Percentiles rank a stretch among this genome's conserved stretches.
These are phyloP conservation scores for Coemansia sp. DNA, from an alignment of 192 early-diverging fungal species.

Conservation along the genomic window DNA sequence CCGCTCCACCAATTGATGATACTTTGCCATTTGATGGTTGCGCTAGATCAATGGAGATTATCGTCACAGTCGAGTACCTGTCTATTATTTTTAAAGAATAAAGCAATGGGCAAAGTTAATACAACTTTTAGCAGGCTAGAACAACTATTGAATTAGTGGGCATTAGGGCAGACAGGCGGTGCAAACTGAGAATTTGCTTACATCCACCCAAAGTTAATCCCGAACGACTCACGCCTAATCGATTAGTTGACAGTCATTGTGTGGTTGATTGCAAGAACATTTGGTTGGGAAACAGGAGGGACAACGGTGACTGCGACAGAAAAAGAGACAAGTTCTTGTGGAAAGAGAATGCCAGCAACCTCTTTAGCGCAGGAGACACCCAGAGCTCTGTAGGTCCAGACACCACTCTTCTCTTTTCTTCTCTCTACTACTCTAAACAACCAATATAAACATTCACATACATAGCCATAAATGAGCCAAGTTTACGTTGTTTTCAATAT, in stretches of 20 bases:
- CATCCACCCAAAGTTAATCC: too few species aligned
- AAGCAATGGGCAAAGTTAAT: neutral
- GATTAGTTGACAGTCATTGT: too few species aligned
- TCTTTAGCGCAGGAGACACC: neutral
- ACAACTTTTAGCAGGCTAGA: too few species aligned
- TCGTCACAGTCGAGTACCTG: neutral
- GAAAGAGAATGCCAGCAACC: too few species aligned
- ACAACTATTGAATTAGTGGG: neutral
- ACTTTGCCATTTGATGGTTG: neutral
- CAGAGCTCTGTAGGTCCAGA: neutral
- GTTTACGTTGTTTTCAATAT: neutral
- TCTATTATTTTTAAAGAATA: neutral
- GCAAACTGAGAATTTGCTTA: too few species aligned
- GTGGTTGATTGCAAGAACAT: too few species aligned
- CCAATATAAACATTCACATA: neutral
- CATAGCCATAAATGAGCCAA: neutral
- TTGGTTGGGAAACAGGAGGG: too few species aligned
- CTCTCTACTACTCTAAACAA: neutral
- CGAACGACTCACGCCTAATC: too few species aligned
- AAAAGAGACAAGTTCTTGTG: too few species aligned
- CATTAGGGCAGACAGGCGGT: neutral
- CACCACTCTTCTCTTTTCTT: neutral
- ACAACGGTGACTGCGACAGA: too few species aligned
- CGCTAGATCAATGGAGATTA: neutral
- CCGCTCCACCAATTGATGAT: neutral